phyloP scores from a whole-genome alignment of 331 rosid genomes.

The Cydonia oblonga region DNA sequence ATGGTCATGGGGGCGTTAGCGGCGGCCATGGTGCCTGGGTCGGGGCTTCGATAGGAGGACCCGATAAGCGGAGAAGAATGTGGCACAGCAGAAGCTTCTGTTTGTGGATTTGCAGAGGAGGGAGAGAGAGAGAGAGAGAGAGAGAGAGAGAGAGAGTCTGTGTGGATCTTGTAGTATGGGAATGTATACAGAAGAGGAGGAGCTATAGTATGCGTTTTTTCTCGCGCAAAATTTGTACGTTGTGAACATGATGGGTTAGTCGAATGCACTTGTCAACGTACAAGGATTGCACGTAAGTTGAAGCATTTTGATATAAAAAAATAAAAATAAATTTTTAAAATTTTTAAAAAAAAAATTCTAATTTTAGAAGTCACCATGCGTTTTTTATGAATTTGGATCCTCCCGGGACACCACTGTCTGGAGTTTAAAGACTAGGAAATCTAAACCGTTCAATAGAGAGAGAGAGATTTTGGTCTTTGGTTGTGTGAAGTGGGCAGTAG shows the following conservation, averaged over 20 bases:
- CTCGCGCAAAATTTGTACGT: not conserved
- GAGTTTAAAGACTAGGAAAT: too few species aligned
- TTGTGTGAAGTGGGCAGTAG: too few species aligned
- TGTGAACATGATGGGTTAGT: not conserved
- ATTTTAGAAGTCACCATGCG: too few species aligned
- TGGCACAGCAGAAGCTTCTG: conserved; percentile 3
- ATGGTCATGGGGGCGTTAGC: conserved; percentile 58
- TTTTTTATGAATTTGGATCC: too few species aligned
- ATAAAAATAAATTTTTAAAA: too few species aligned
- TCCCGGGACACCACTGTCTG: too few species aligned
- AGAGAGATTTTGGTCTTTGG: fast-evolving
- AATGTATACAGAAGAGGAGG: not conserved
- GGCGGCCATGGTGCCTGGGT: conserved; percentile 43
- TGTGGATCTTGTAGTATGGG: conserved; percentile 9
- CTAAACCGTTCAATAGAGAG: too few species aligned
- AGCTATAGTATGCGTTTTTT: not conserved
- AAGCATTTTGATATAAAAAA: too few species aligned
- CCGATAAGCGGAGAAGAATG: conserved; percentile 5
- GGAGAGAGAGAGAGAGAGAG: not conserved
- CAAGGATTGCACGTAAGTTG: not conserved
- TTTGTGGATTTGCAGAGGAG: not conserved
- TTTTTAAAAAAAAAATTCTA: too few species aligned
- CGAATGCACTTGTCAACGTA: not conserved
- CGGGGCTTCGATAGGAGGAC: conserved; percentile 17
- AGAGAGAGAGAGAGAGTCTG: not conserved